Evolutionary conservation across 2,329 filamentous ascomycete species (phyloP), one percentile per base, ranked within the genome.

Genomic region (Sporothrix variecibatus): DNA sequence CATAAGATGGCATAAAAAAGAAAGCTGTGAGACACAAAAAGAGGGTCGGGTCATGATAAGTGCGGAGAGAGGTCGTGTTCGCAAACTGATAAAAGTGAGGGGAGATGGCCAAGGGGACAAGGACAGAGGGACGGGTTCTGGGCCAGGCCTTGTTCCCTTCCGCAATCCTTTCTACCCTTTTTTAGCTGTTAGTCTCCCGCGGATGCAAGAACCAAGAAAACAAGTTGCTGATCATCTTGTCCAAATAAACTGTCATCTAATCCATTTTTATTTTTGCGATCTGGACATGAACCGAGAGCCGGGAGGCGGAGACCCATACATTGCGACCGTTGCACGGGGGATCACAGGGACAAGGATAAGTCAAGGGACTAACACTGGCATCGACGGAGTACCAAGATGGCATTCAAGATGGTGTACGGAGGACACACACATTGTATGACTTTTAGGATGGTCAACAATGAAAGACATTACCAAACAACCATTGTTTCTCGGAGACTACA

Each of bases 11-110:
- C 31, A 65, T 40, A 23, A 65, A 64, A 43, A 64, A 40, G 34
- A 64, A 64, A 64, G 31, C 58, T 65, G 34, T 65, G 20, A 65
- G 60, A 65, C 60, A 43, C 34, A 65, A 65, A 65, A 65, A 65
- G 60, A 65, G 60, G 60, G 60, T 43, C 60, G 60, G 34, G 31
- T n/a, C 60, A 43, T 26, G n/a, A 23, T 23, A 65, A 43, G 60
- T 64, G 60, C 60, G 34, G 60, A 65, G 34, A 23, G 31, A 64
- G 20, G 34, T 38, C 34, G 60, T 12, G n/a, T 23, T 62, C 12
- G 31, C 20, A 23, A n/a, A 53, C 8, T 15, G 51, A 9, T 9
- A 2, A n/a, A 34, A 40, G 31, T 23, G 60, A 64, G 60, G 60
- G 26, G 34, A 15, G 17, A 28, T 20, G 56, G 17, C 31, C 28